Conservation (phyloP, 257 asterid genomes). For the Rehmannia glutinosa region DNA sequence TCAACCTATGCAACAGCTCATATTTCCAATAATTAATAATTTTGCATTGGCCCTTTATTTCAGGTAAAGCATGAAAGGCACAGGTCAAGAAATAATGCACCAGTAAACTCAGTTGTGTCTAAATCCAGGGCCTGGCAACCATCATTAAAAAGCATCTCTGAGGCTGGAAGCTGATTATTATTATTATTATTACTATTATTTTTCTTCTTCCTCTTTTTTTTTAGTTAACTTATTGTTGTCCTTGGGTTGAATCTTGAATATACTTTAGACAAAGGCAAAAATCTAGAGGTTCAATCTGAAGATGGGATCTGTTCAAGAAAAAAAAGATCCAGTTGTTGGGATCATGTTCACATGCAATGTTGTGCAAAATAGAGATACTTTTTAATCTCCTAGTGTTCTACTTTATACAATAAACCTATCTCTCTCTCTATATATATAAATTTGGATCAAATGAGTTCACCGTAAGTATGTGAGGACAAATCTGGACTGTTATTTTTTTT, state of each 20-base stretch:
- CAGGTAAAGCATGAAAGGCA: constrained; percentile 53
- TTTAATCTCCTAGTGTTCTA: background rate
- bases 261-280: background rate
- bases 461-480: too few species aligned
- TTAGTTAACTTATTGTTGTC: background rate
- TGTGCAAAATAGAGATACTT: background rate
- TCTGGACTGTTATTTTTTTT: too few species aligned
- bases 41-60: background rate
- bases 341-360: background rate
- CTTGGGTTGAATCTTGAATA: constrained; percentile 5
- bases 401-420: too few species aligned
- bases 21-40: constrained; percentile 12
- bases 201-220: background rate
- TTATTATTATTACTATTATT: background rate
- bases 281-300: background rate
- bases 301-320: background rate
- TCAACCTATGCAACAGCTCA: constrained; percentile 17
- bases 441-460: too few species aligned
- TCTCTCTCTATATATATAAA: too few species aligned
- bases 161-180: constrained; percentile 50
- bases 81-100: constrained; percentile 36
- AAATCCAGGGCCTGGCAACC: constrained; percentile 82
- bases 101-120: constrained; percentile 35
- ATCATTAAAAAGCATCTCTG: constrained; percentile 77
- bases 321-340: background rate